Base-by-base conservation (phyloP, 768 basidiomycete species). In the Mycena vitilis region DNA sequence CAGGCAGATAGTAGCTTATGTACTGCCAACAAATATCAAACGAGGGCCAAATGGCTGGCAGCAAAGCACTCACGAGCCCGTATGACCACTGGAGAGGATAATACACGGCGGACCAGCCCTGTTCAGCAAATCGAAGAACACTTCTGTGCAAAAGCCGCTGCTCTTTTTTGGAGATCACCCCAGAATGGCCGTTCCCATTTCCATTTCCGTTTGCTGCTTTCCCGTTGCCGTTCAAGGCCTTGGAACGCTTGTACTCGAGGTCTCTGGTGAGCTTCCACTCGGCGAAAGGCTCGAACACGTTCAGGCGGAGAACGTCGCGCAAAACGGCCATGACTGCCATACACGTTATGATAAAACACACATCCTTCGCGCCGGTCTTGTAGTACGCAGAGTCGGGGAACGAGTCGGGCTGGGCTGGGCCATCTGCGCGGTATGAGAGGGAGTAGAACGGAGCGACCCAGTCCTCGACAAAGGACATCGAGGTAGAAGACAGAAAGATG, bases 81-180 rank as follows among this genome's bases (percentile, higher is more conserved):
- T 89, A 89, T 23, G 78, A 78, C 87, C 93, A 97, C 72, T 91
- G 92, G 2, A 87, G 63, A 47, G 88, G 81, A 76, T 94, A 95
- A 79, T 97, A 99, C 56, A 94, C 79, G 52, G 90, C 85, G 42
- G 89, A 89, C 94, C 95, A 99, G 64, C 95, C 93, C 80, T 99
- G 98, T 78, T 99, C 98, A 4, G 95, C 94, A 76, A 99, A 99
- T 73, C 98, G 85, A 52, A 93, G 77, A 48, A 95, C 90, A 68
- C 88, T 90, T 75, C 91, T 85, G 66, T 91, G 88, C 66, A 93
- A 82, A 72, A 83, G 86, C 60, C 84, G 88, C 22, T 85, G 81
- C 73, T 93, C 89, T 71, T 82, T 86, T 54, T 77, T 58, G 40
- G 73, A 71, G 22, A 71, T 62, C 52, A 54, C 63, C 40, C 63